Evolutionary conservation across 2,329 filamentous ascomycete species (phyloP), one percentile per base, ranked within the genome.

Genomic region (Arthrinium phaeospermum): DNA sequence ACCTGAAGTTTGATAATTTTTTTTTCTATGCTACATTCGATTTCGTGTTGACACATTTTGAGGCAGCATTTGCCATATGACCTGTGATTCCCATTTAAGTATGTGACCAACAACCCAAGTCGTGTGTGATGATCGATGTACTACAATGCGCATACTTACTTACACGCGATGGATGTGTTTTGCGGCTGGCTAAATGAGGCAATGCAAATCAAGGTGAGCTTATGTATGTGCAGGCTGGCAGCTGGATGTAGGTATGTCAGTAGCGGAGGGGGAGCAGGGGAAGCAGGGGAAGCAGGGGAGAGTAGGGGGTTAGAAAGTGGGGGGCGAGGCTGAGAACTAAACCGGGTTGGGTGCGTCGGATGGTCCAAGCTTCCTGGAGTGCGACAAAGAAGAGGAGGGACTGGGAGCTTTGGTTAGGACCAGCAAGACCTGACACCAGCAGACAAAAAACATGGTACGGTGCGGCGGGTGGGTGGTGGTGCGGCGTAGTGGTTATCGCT

Each of bases 311-410:
- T 10, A 61, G 57, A 8, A 7, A 61, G 53, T 61, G 53, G 57
- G 57, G 34, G 57, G 34, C 57, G 57, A 64, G 57, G 57, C 57
- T 64, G 57, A 64, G 30, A n/a, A 22, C 49, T 24, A 51, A 51
- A 41, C 57, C 30, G 34, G 57, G 57, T 8, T 22, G 57, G 57
- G 57, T 64, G 34, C 8, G 34, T 4, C 41, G 34, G 57, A 64
- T 64, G 57, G 57, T 64, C 57, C 57, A 64, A 64, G 57, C 57
- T 64, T 41, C 57, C 30, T 64, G 57, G 57, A 64, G 57, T 64
- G 57, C 57, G 57, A 64, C 27, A 19, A 10, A 34, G 30, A 61
- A 16, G 53, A 37, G 53, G 53, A 37, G 53, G 27, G 27, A 30
- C 27, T 30, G 27, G 30, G 53, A 37, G 53, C 53, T 37, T 19